These are phyloP conservation scores for Clavispora vitiphila DNA, from an alignment of 805 yeast species.

Conservation along the genomic window DNA sequence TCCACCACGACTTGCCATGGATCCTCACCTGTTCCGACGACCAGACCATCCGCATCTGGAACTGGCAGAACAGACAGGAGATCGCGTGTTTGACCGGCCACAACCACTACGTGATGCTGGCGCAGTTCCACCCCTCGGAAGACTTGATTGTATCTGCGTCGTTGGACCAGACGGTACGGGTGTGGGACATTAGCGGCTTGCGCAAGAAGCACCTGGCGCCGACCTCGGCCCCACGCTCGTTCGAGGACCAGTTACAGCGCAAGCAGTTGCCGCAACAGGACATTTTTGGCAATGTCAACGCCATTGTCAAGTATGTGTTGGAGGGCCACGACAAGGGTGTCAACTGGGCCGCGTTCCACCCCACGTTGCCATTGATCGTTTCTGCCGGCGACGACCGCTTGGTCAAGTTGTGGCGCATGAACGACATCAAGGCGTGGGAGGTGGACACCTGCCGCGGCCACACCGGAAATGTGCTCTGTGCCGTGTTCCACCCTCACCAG, in stretches of 20 bases:
- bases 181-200: conserved; percentile 96
- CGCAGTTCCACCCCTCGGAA: conserved; percentile 94
- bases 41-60: conserved; percentile 98
- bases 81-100: conserved; percentile 97
- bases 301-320: conserved; percentile 88
- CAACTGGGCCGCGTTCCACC: conserved; percentile 98
- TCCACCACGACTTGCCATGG: conserved; percentile 97
- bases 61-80: conserved; percentile 98
- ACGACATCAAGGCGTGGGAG: conserved; percentile 98
- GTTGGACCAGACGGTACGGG: conserved; percentile 96
- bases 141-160: conserved; percentile 94
- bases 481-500: conserved; percentile 88
- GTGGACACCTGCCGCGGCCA: conserved; percentile 98
- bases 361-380: conserved; percentile 88
- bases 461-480: conserved; percentile 85
- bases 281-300: conserved; percentile 90
- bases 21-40: conserved; percentile 93
- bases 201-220: conserved; percentile 91
- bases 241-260: conserved; percentile 58
- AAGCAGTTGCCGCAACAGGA: conserved; percentile 81
- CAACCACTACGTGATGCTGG: conserved; percentile 97
- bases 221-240: conserved; percentile 42
- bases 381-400: conserved; percentile 96
- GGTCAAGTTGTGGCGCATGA: conserved; percentile 95
- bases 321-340: conserved; percentile 99